Evolutionary conservation across 2,329 filamentous ascomycete genomes (phyloP).

Genomic region (Fusarium concolor): DNA sequence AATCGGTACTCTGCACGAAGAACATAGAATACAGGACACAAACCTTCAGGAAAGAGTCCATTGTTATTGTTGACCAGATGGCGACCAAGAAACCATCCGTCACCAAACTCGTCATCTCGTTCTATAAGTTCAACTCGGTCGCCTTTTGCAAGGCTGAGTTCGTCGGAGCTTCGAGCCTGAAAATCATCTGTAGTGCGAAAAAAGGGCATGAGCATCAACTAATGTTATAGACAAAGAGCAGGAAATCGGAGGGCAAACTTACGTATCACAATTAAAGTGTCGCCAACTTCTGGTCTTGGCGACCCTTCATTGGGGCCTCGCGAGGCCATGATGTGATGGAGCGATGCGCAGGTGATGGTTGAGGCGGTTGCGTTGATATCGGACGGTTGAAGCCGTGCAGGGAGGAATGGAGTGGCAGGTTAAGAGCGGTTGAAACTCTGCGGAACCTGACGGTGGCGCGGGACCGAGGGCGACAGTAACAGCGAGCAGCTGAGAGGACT

Average conservation of each 20-base stretch:
- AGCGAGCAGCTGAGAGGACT: conserved; percentile 16
- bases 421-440: conserved; percentile 41
- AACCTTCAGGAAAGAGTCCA: conserved; percentile 87
- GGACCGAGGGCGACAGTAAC: conserved; percentile 23
- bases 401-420: conserved; percentile 36
- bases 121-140: conserved; percentile 86
- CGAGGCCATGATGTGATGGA: conserved; percentile 56
- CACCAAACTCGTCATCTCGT: conserved; percentile 88
- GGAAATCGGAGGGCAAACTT: conserved; percentile 55
- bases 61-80: conserved; percentile 79
- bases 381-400: conserved; percentile 37
- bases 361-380: conserved; percentile 30
- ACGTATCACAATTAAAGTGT: conserved; percentile 79
- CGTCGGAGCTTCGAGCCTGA: conserved; percentile 88
- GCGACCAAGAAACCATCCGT: conserved; percentile 85
- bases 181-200: conserved; percentile 79
- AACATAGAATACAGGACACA: conserved; percentile 43
- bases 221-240: conserved; percentile 16
- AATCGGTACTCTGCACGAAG: conserved; percentile 34
- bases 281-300: conserved; percentile 70
- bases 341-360: conserved; percentile 33
- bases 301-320: conserved; percentile 52
- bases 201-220: conserved; percentile 24
- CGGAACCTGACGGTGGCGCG: conserved; percentile 37
- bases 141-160: conserved; percentile 87